Evolutionary conservation across 805 yeast species (phyloP).

Genomic region (Pichia manshurica): DNA sequence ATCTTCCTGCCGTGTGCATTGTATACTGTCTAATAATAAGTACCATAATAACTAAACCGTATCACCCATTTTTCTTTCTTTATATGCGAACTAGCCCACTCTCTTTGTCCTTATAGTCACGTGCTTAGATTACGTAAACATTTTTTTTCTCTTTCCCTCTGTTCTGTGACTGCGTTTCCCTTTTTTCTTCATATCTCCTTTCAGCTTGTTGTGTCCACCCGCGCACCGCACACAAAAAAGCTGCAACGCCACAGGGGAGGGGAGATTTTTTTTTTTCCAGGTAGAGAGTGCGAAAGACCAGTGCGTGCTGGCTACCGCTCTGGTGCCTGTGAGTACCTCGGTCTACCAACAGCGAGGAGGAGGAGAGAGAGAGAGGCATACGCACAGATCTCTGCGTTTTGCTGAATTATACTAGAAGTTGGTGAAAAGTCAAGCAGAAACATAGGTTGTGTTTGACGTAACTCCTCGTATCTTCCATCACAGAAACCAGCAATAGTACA

Average conservation of each 20-base stretch:
- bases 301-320: background rate
- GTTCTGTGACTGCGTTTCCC: background rate
- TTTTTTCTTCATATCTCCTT: too few relatives aligned
- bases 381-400: background rate
- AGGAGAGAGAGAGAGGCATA: background rate
- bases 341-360: background rate
- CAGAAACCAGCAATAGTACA: constrained; percentile 11
- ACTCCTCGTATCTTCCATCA: background rate
- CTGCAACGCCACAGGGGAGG: background rate
- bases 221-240: constrained; percentile 5
- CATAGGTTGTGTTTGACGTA: too few relatives aligned
- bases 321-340: too few relatives aligned
- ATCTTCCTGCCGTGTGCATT: too few relatives aligned
- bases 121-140: too few relatives aligned
- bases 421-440: too few relatives aligned
- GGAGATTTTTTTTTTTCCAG: background rate
- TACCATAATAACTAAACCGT: too few relatives aligned
- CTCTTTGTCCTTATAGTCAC: too few relatives aligned
- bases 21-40: too few relatives aligned
- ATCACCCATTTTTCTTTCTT: too few relatives aligned
- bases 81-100: too few relatives aligned
- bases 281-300: too few relatives aligned
- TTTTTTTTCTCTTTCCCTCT: background rate
- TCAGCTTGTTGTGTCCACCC: background rate
- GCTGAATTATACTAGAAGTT: background rate